Percentiles rank a stretch among this genome's conserved stretches.
These are phyloP conservation scores for Lunularia cruciata DNA, from an alignment of 225 moss, liverwort and hornwort species.

Conservation along the genomic window DNA sequence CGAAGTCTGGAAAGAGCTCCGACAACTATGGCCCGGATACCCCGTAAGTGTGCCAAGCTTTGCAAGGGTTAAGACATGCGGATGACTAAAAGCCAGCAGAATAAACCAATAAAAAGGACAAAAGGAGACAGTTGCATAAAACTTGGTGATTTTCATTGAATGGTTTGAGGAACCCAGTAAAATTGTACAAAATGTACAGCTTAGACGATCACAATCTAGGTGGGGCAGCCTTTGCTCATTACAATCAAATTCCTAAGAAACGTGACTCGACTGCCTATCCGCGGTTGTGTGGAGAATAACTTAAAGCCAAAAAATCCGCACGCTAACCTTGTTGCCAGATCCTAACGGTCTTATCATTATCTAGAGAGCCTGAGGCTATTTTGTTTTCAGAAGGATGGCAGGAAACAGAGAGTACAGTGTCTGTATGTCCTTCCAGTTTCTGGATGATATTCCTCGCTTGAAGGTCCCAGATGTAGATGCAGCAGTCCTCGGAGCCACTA, in stretches of 20 bases:
- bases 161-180: conserved; percentile 18
- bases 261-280: not conserved
- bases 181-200: conserved; percentile 25
- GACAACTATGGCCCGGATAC: no score
- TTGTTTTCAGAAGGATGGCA: conserved; percentile 91
- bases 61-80: no score
- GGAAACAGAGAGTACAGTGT: conserved; percentile 81
- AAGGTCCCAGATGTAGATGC: conserved; percentile 91
- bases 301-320: not conserved
- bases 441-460: conserved; percentile 79
- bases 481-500: conserved; percentile 88
- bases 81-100: no score
- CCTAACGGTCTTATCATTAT: conserved; percentile 66
- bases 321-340: conserved; percentile 84
- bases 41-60: no score
- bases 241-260: not conserved
- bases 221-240: not conserved
- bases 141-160: conserved; percentile 20
- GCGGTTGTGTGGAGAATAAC: not conserved
- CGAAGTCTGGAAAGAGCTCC: no score
- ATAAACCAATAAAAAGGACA: no score
- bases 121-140: no score
- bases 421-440: conserved; percentile 84
- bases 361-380: conserved; percentile 89
- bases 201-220: not conserved